phyloP scores from a whole-genome alignment of 257 asterid species.

The Solanum pinnatisectum region DNA sequence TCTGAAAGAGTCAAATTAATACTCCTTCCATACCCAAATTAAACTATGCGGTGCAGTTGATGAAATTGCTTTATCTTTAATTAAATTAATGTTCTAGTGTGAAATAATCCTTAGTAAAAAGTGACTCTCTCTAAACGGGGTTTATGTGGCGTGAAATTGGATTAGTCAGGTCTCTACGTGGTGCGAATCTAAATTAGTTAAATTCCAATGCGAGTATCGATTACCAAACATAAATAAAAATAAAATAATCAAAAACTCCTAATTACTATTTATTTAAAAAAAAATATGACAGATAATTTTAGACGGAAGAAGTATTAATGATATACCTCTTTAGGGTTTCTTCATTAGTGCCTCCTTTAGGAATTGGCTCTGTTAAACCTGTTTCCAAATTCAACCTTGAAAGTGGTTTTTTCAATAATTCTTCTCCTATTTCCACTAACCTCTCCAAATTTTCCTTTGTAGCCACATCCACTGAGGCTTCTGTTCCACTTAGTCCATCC shows the following conservation, averaged over 20 bases:
- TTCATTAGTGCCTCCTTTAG: constrained; percentile 27
- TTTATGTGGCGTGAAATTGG: too few species aligned
- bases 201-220: accelerated
- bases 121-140: neutral
- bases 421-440: constrained; percentile 25
- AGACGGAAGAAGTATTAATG: neutral
- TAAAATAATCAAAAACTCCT: neutral
- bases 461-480: constrained; percentile 32
- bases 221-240: too few species aligned
- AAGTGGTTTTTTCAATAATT: constrained; percentile 22
- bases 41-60: accelerated
- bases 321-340: constrained; percentile 29
- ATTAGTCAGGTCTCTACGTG: accelerated
- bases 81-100: too few species aligned
- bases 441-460: constrained; percentile 34
- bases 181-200: too few species aligned
- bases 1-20: neutral
- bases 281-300: neutral
- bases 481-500: constrained; percentile 30
- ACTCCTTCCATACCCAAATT: neutral
- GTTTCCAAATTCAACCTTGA: constrained; percentile 26
- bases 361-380: constrained; percentile 27
- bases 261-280: too few species aligned
- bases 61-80: too few species aligned
- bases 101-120: neutral